phyloP scores from a whole-genome alignment of 177 flowering plant genomes.

The Tripterygium wilfordii region DNA sequence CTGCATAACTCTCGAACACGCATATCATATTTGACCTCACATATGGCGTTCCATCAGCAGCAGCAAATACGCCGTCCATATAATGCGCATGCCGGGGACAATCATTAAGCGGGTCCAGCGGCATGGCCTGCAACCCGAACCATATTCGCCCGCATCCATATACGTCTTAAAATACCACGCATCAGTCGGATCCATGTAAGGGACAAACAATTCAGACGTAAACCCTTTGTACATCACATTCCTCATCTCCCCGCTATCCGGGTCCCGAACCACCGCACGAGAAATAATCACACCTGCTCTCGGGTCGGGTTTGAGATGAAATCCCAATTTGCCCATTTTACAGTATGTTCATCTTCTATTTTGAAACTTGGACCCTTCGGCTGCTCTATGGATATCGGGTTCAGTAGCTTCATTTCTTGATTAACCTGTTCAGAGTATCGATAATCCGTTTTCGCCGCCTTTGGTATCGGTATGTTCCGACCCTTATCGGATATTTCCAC shows the following conservation, averaged over 20 bases:
- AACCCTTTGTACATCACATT: conserved; percentile 85
- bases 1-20: conserved; percentile 75
- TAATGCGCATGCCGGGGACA: conserved; percentile 76
- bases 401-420: conserved; percentile 20
- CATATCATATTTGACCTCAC: conserved; percentile 74
- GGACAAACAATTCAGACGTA: conserved; percentile 83
- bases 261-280: conserved; percentile 55
- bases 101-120: conserved; percentile 83
- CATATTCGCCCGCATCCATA: conserved; percentile 97
- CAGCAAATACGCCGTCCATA: conserved; percentile 83
- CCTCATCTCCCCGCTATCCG: conserved; percentile 52
- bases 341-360: conserved; percentile 57
- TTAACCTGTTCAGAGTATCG: conserved; percentile 25
- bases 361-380: conserved; percentile 82
- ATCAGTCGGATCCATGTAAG: conserved; percentile 91
- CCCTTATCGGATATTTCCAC: conserved; percentile 52
- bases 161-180: conserved; percentile 96
- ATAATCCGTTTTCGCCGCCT: conserved; percentile 65
- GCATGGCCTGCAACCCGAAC: conserved; percentile 78
- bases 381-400: conserved; percentile 91
- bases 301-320: conserved; percentile 82
- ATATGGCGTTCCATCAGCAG: conserved; percentile 71
- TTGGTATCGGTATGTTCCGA: conserved; percentile 51
- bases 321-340: conserved; percentile 96
- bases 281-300: conserved; percentile 79